phyloP scores from a whole-genome alignment of 2,329 filamentous ascomycete genomes.

The Epichloe aotearoae region DNA sequence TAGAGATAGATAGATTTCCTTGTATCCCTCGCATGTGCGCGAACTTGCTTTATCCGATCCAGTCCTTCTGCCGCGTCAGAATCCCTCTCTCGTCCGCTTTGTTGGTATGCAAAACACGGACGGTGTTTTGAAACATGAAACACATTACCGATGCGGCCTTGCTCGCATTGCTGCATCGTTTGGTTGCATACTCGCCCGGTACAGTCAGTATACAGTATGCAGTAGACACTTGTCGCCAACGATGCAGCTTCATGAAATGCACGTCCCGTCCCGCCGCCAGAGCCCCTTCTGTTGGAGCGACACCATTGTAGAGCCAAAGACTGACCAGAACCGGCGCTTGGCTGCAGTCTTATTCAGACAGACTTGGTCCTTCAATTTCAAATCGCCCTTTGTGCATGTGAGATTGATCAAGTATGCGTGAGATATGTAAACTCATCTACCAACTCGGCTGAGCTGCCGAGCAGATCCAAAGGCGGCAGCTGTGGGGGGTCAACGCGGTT shows the following conservation, averaged over 20 bases:
- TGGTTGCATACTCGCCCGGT: no score
- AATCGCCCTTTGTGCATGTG: no score
- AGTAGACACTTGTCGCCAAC: not conserved
- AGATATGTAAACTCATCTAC: constrained; percentile 26
- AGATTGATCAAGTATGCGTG: not conserved
- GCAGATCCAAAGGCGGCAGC: constrained; percentile 28
- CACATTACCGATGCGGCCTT: not conserved
- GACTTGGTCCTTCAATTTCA: no score
- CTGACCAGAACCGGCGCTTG: no score
- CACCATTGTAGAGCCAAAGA: not conserved
- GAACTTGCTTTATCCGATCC: not conserved
- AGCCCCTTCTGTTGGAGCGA: not conserved
- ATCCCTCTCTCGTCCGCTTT: not conserved
- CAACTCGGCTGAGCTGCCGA: constrained; percentile 44
- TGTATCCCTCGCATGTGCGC: not conserved
- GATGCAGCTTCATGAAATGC: not conserved
- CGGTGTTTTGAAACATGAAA: not conserved
- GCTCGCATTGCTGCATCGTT: no score
- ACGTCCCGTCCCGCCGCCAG: not conserved
- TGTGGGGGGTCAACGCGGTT: constrained; percentile 37
- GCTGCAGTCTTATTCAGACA: no score
- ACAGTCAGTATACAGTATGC: no score
- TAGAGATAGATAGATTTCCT: not conserved
- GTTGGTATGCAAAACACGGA: not conserved
- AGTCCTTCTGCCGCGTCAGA: not conserved